Evolutionary conservation across 331 rosid genomes (phyloP).

Genomic region (Telfairia occidentalis): DNA sequence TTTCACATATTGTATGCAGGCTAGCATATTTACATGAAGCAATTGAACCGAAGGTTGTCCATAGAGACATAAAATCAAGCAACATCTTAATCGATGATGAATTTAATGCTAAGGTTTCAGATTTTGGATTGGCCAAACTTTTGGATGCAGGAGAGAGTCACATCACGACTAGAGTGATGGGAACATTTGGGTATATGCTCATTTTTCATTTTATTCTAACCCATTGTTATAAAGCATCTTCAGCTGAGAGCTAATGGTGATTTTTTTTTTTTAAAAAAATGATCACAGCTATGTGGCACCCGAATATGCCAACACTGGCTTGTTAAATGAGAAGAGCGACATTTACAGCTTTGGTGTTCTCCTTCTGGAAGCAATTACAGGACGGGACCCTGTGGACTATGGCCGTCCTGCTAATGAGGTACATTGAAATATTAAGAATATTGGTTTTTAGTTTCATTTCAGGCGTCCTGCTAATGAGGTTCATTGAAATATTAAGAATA

Average conservation of each 20-base stretch:
- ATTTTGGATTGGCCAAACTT: slow-evolving; percentile 94
- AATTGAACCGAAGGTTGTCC: slow-evolving; percentile 95
- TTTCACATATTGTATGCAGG: slow-evolving; percentile 36
- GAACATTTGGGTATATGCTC: slow-evolving; percentile 76
- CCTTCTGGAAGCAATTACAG: slow-evolving; percentile 72
- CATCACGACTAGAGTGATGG: slow-evolving; percentile 98
- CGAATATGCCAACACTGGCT: slow-evolving; percentile 86
- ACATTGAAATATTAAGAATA: slow-evolving; percentile 4
- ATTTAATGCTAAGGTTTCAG: slow-evolving; percentile 93
- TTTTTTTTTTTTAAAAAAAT: background rate
- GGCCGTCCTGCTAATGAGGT: slow-evolving; percentile 81
- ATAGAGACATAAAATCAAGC: slow-evolving; percentile 90
- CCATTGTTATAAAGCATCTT: background rate
- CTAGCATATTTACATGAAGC: slow-evolving; percentile 95
- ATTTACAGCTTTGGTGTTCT: slow-evolving; percentile 95
- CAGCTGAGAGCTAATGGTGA: slow-evolving; percentile 11
- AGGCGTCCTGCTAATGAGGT: no score
- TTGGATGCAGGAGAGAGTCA: slow-evolving; percentile 89
- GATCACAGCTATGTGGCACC: slow-evolving; percentile 89
- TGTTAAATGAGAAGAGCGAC: slow-evolving; percentile 95
- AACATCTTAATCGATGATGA: slow-evolving; percentile 79
- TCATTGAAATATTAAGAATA: slow-evolving; percentile 1
- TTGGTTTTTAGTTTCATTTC: background rate
- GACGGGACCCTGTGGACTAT: slow-evolving; percentile 96
- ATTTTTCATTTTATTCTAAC: background rate